Conservation (phyloP, 495 filamentous ascomycete species). For the Talaromyces adpressus region DNA sequence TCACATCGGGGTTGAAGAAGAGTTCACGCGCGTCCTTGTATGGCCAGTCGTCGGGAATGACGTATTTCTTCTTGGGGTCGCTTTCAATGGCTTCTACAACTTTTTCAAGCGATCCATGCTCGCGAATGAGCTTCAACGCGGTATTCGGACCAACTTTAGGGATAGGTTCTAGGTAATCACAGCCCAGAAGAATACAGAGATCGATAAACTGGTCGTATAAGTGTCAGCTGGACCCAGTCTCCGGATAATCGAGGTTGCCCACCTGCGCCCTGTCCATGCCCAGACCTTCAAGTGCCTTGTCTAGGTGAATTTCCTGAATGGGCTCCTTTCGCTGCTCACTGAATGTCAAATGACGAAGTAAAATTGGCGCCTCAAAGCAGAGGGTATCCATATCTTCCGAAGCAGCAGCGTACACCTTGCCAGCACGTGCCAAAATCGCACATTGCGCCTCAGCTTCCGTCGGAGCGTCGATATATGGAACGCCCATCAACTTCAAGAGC, state of each 20-base stretch:
- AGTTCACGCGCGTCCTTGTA: conserved; percentile 85
- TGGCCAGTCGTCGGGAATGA: conserved; percentile 87
- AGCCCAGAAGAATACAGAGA: conserved; percentile 94
- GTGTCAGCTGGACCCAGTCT: not conserved
- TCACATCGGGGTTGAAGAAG: conserved; percentile 84
- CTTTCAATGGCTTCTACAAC: conserved; percentile 71
- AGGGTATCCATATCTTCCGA: conserved; percentile 99
- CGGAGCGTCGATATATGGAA: conserved; percentile 90
- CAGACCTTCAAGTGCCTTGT: conserved; percentile 75
- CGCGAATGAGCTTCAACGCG: conserved; percentile 85
- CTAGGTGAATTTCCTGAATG: conserved; percentile 88
- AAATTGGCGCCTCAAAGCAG: conserved; percentile 86
- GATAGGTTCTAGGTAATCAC: conserved; percentile 94
- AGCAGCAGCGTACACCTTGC: conserved; percentile 93
- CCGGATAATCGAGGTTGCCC: conserved; percentile 9
- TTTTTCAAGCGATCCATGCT: conserved; percentile 78
- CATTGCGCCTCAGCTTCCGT: conserved; percentile 98
- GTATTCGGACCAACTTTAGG: conserved; percentile 88
- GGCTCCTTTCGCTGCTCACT: conserved; percentile 96
- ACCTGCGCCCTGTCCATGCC: conserved; percentile 81
- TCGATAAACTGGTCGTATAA: conserved; percentile 69
- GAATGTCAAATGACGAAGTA: conserved; percentile 90
- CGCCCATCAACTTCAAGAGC: conserved; percentile 87
- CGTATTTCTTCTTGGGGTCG: conserved; percentile 71
- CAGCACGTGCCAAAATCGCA: conserved; percentile 79